These are phyloP conservation scores for Trichophyton mentagrophytes DNA, from an alignment of 2,329 filamentous ascomycete species.

Conservation along the genomic window DNA sequence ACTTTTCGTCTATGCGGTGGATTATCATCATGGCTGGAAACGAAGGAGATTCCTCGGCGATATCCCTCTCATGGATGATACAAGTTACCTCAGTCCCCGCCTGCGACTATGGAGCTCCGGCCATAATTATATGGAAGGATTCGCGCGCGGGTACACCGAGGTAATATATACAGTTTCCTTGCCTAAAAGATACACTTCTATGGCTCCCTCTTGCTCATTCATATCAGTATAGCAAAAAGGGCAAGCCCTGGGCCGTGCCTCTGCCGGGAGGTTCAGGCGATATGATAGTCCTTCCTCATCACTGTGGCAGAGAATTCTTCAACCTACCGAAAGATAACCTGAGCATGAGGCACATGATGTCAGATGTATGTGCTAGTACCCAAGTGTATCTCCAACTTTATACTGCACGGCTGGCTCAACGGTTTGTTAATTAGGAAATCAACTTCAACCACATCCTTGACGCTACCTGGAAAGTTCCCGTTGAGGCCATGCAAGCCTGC, in stretches of 20 bases:
- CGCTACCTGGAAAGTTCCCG: not conserved
- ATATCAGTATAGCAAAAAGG: constrained; percentile 2
- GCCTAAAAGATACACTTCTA: not conserved
- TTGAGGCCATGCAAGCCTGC: not conserved
- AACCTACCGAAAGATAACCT: not conserved
- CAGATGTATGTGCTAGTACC: not conserved
- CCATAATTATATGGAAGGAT: not conserved
- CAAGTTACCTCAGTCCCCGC: not conserved
- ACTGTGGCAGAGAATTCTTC: not conserved
- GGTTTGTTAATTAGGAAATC: not conserved
- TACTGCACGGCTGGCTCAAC: not conserved
- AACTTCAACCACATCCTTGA: not conserved
- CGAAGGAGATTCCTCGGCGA: not conserved
- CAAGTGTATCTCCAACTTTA: not conserved
- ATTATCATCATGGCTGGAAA: constrained; percentile 1
- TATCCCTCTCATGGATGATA: not conserved
- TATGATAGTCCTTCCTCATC: not conserved
- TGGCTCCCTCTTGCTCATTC: not conserved
- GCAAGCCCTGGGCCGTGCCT: not conserved
- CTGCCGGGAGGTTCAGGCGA: not conserved
- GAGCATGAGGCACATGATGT: not conserved
- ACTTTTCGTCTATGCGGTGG: not conserved
- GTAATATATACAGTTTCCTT: not conserved
- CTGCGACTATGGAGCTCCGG: not conserved
- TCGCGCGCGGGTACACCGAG: not conserved